Evolutionary conservation across 2,329 filamentous ascomycete genomes (phyloP).

Genomic region (Venturia oleaginea): DNA sequence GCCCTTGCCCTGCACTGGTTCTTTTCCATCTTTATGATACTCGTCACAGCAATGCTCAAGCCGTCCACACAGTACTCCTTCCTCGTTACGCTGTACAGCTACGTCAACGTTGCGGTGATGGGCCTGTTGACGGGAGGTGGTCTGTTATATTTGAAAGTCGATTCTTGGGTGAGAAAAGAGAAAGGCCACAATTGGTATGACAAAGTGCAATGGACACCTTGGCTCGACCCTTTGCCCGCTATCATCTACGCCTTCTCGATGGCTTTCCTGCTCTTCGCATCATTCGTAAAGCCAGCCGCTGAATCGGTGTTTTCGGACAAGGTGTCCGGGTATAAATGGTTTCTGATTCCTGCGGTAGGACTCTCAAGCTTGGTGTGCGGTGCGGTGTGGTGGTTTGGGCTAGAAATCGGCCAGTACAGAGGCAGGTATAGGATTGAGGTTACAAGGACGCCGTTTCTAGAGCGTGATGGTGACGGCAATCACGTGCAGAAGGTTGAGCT

Average conservation of each 20-base stretch:
- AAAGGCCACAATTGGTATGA: constrained; percentile 4
- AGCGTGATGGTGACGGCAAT: constrained; percentile 3
- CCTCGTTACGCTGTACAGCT: constrained; percentile 32
- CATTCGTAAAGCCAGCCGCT: constrained; percentile 16
- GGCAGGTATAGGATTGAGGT: constrained; percentile 9
- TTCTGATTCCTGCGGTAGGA: constrained; percentile 19
- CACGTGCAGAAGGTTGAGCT: constrained; percentile 12
- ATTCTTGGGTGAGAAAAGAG: neutral
- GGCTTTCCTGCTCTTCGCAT: constrained; percentile 18
- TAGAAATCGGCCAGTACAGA: constrained; percentile 11
- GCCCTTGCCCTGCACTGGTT: constrained; percentile 32
- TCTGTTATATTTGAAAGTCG: constrained; percentile 24
- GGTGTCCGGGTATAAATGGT: constrained; percentile 18
- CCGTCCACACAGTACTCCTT: constrained; percentile 24
- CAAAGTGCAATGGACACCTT: constrained; percentile 15
- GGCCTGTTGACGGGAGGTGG: constrained; percentile 26
- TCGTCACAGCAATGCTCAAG: constrained; percentile 21
- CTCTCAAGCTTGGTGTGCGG: constrained; percentile 14
- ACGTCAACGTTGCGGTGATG: constrained; percentile 30
- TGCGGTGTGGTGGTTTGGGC: constrained; percentile 15
- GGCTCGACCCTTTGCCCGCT: constrained; percentile 19
- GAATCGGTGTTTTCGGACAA: neutral
- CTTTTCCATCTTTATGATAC: constrained; percentile 27
- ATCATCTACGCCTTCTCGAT: constrained; percentile 19
- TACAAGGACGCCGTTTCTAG: constrained; percentile 5